Percentiles rank a stretch among this genome's conserved stretches.
Evolutionary conservation across 2,329 filamentous ascomycete genomes (phyloP).

Genomic region (Elsinoe arachidis): DNA sequence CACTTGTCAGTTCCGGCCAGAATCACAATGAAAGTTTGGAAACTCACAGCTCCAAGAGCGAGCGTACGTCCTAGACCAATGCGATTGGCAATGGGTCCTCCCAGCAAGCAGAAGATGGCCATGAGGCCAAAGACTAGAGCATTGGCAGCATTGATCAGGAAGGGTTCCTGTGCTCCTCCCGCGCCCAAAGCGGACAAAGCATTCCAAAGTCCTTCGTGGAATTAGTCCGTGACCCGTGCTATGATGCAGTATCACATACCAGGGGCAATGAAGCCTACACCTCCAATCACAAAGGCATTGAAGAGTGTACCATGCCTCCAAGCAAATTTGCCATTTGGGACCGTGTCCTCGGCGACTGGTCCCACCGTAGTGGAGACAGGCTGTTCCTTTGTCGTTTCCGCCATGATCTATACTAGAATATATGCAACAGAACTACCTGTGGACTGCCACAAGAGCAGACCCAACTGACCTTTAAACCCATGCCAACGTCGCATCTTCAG

Average conservation of each 20-base stretch:
- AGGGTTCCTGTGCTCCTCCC: constrained; percentile 45
- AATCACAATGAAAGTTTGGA: background rate
- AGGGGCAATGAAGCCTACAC: constrained; percentile 44
- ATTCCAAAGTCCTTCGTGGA: constrained; percentile 41
- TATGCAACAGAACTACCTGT: background rate
- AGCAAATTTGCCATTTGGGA: background rate
- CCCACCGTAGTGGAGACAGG: background rate
- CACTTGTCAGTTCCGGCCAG: background rate
- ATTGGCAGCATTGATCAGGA: constrained; percentile 46
- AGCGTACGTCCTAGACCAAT: constrained; percentile 42
- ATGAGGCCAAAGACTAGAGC: constrained; percentile 42
- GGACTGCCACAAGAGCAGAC: background rate
- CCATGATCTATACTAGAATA: background rate
- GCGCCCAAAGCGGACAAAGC: constrained; percentile 48
- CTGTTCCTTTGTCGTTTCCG: background rate
- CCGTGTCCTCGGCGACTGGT: background rate
- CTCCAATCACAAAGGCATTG: constrained; percentile 46
- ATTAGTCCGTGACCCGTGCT: background rate
- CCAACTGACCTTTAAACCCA: background rate
- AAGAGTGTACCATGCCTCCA: constrained; percentile 29
- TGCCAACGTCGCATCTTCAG: background rate
- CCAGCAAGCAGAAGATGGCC: constrained; percentile 41
- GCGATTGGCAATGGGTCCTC: constrained; percentile 41
- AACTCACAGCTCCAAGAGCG: constrained; percentile 31
- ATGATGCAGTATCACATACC: background rate